Percentiles rank a stretch among this genome's conserved stretches.
phyloP scores from a whole-genome alignment of 2,329 filamentous ascomycete species.

The Ramularia endophylla region DNA sequence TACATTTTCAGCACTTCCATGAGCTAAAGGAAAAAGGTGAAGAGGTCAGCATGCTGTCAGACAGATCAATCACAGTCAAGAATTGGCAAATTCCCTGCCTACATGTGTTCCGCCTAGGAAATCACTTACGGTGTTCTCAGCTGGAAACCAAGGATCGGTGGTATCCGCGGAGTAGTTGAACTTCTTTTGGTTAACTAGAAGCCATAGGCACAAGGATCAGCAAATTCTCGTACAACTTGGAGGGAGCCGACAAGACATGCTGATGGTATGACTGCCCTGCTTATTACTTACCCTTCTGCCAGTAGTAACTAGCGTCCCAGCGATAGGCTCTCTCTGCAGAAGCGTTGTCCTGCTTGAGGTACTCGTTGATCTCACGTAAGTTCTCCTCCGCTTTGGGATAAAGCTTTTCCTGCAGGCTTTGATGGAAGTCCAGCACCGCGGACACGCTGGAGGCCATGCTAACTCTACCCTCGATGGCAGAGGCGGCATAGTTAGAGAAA shows the following conservation, averaged over 20 bases:
- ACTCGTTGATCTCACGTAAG: neutral
- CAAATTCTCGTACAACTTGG: too few species aligned
- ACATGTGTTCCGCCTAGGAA: too few species aligned
- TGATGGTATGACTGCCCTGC: too few species aligned
- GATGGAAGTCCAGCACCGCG: conserved; percentile 2
- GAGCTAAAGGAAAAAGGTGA: conserved; percentile 5
- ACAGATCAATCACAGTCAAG: neutral
- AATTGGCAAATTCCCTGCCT: neutral
- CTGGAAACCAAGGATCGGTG: too few species aligned
- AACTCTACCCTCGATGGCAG: neutral
- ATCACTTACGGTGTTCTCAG: too few species aligned
- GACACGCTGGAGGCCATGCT: conserved; percentile 4
- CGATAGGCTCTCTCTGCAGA: neutral
- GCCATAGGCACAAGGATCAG: too few species aligned
- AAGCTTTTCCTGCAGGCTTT: neutral
- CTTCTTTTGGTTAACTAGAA: too few species aligned
- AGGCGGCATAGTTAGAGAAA: conserved; percentile 1
- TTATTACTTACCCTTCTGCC: neutral
- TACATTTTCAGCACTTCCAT: conserved; percentile 11
- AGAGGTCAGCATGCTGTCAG: conserved; percentile 9
- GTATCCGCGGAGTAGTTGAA: too few species aligned
- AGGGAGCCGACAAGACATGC: too few species aligned
- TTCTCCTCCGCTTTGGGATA: neutral
- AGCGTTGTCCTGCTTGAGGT: neutral
- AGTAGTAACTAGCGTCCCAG: neutral